These are phyloP conservation scores for Phytophthora tubulina DNA, from an alignment of 352 stramenopile species.

Conservation along the genomic window DNA sequence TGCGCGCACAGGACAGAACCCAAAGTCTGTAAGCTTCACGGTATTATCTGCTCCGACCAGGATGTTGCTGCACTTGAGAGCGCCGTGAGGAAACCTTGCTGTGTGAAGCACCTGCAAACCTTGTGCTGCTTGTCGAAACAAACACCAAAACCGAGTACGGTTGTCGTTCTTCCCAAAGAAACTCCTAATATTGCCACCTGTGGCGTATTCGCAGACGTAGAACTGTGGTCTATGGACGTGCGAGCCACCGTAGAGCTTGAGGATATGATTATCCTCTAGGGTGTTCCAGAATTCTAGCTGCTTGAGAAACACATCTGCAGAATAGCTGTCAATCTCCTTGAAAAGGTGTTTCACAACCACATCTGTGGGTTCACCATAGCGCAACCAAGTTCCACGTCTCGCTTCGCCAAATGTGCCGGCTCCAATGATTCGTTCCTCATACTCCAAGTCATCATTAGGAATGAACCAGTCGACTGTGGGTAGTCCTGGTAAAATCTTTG, in stretches of 20 bases:
- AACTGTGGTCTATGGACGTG: conserved; percentile 29
- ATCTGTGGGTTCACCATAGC: conserved; percentile 11
- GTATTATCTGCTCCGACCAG: conserved; percentile 49
- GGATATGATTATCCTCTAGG: conserved; percentile 38
- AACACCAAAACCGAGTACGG: conserved; percentile 1
- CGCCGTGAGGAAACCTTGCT: conserved; percentile 5
- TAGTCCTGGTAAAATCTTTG: conserved; percentile 9
- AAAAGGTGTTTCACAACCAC: conserved; percentile 48
- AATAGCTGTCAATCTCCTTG: conserved; percentile 3
- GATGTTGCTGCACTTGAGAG: conserved; percentile 50
- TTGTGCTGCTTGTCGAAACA: conserved; percentile 12
- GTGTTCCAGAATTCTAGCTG: conserved; percentile 40
- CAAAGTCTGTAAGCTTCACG: conserved; percentile 47
- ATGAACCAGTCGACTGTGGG: conserved; percentile 34
- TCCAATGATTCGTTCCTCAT: conserved; percentile 21
- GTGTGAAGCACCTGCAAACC: conserved; percentile 10
- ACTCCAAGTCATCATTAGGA: conserved; percentile 30
- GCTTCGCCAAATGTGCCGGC: conserved; percentile 21
- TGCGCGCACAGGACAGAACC: conserved; percentile 22
- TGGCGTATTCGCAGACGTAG: conserved; percentile 24
- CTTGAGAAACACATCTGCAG: conserved; percentile 18
- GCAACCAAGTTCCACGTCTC: conserved; percentile 23
- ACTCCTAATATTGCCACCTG: conserved; percentile 2
- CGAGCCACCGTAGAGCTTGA: conserved; percentile 46
- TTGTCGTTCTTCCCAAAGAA: conserved; percentile 12